These are phyloP conservation scores for Barnettozyma sucrosica DNA, from an alignment of 805 yeast species.

Conservation along the genomic window DNA sequence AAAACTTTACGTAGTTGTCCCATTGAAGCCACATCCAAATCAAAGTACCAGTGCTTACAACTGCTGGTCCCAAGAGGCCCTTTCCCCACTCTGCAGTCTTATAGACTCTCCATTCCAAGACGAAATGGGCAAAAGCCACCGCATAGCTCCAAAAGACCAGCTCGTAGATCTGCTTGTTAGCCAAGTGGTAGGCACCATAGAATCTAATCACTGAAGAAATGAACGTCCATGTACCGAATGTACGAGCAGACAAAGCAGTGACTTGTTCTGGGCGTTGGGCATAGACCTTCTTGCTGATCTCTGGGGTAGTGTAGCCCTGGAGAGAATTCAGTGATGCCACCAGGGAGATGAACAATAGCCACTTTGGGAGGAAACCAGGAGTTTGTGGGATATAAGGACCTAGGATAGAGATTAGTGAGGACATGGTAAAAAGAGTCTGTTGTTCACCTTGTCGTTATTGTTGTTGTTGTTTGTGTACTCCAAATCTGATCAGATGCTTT, in stretches of 20 bases:
- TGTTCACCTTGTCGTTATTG: too few relatives aligned
- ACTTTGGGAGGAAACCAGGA: constrained; percentile 65
- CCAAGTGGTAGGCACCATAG: constrained; percentile 77
- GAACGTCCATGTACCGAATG: constrained; percentile 98
- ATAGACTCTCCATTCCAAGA: constrained; percentile 73
- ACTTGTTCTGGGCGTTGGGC: constrained; percentile 56
- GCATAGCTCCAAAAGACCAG: constrained; percentile 74
- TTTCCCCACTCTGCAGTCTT: constrained; percentile 78
- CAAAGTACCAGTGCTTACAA: constrained; percentile 70
- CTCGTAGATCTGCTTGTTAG: constrained; percentile 65
- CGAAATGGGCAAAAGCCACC: constrained; percentile 81
- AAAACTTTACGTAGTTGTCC: constrained; percentile 41
- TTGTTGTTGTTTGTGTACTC: too few relatives aligned
- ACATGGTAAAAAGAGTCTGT: constrained; percentile 18
- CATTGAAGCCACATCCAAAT: constrained; percentile 77
- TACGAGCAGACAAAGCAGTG: constrained; percentile 76
- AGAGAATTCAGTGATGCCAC: constrained; percentile 90
- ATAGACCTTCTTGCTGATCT: constrained; percentile 76
- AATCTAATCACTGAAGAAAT: constrained; percentile 78
- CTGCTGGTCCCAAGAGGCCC: constrained; percentile 84
- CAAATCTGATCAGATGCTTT: too few relatives aligned
- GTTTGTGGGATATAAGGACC: constrained; percentile 34
- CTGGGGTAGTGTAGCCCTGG: constrained; percentile 77
- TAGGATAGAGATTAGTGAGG: constrained; percentile 29
- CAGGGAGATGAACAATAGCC: constrained; percentile 74